A percentile compares a stretch with the other conserved stretches of the same genome.
Evolutionary conservation across 2,329 filamentous ascomycete genomes (phyloP).

Genomic region (Fusarium sp.): DNA sequence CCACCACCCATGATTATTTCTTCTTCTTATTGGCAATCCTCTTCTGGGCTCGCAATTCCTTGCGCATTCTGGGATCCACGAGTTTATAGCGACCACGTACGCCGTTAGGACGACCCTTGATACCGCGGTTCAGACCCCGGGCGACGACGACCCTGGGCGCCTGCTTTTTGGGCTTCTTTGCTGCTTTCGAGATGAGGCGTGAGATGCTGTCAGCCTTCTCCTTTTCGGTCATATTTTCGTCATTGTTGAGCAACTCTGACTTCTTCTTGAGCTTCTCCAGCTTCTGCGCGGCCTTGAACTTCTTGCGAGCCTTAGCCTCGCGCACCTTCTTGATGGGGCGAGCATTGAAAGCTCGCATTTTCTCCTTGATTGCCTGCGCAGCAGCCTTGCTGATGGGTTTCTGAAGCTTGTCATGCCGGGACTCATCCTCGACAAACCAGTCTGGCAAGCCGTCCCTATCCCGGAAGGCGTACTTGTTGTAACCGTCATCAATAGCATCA

Average conservation of each 20-base stretch:
- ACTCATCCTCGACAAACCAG: constrained; percentile 97
- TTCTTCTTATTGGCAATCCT: constrained; percentile 76
- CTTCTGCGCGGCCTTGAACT: constrained; percentile 89
- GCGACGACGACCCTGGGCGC: constrained; percentile 91
- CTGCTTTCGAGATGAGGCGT: constrained; percentile 81
- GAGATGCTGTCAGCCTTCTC: constrained; percentile 90
- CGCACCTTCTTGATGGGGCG: constrained; percentile 99
- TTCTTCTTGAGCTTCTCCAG: constrained; percentile 98
- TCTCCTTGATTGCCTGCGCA: constrained; percentile 92
- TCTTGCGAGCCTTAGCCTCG: constrained; percentile 96
- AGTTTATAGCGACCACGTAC: constrained; percentile 98
- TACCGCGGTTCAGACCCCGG: constrained; percentile 81
- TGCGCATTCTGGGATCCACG: constrained; percentile 94
- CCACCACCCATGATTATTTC: constrained; percentile 46
- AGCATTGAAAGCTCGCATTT: constrained; percentile 89
- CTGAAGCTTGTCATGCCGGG: constrained; percentile 80
- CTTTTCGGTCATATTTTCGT: constrained; percentile 92
- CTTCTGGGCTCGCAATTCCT: constrained; percentile 91
- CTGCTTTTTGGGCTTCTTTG: constrained; percentile 83
- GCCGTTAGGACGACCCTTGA: constrained; percentile 85
- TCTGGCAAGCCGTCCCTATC: constrained; percentile 92
- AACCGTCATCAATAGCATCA: constrained; percentile 88
- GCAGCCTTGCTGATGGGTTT: constrained; percentile 93
- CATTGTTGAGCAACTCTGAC: constrained; percentile 85
- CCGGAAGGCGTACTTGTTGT: constrained; percentile 91